Conservation (phyloP, 768 basidiomycete genomes). For the Suillus clintonianus region DNA sequence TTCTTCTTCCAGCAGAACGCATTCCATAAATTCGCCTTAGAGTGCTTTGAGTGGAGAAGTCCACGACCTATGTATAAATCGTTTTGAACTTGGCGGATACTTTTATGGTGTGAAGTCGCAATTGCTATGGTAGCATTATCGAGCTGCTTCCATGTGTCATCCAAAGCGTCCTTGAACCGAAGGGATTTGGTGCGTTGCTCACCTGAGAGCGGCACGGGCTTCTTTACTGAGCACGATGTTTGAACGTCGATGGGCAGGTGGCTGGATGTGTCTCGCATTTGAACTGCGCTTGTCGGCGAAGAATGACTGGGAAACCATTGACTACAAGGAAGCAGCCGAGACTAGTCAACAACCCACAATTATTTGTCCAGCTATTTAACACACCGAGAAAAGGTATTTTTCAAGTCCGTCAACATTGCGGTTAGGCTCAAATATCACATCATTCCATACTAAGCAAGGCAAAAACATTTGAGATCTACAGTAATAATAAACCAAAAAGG, state of each 20-base stretch:
- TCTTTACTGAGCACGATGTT: conserved; percentile 6
- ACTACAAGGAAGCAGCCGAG: neutral
- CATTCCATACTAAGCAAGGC: neutral
- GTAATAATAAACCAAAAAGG: neutral
- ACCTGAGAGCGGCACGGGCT: neutral
- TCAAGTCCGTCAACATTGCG: neutral
- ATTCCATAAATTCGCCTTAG: conserved; percentile 8
- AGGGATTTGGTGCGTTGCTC: neutral
- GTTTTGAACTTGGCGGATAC: conserved; percentile 4
- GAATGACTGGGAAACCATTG: neutral
- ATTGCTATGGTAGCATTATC: conserved; percentile 2
- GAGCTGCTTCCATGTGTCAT: conserved; percentile 8
- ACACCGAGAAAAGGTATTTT: neutral
- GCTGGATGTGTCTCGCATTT: neutral
- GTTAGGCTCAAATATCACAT: neutral
- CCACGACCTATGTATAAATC: conserved; percentile 5
- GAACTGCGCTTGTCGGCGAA: neutral
- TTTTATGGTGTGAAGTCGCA: conserved; percentile 4
- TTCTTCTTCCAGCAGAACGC: conserved; percentile 12
- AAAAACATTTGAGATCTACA: neutral
- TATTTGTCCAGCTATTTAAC: neutral
- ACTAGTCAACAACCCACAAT: neutral
- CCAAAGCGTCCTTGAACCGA: neutral
- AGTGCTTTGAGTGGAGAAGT: neutral
- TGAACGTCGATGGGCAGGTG: neutral